Evolutionary conservation across 176 grass and related monocot species (phyloP).

Genomic region (Thinopyrum elongatum): DNA sequence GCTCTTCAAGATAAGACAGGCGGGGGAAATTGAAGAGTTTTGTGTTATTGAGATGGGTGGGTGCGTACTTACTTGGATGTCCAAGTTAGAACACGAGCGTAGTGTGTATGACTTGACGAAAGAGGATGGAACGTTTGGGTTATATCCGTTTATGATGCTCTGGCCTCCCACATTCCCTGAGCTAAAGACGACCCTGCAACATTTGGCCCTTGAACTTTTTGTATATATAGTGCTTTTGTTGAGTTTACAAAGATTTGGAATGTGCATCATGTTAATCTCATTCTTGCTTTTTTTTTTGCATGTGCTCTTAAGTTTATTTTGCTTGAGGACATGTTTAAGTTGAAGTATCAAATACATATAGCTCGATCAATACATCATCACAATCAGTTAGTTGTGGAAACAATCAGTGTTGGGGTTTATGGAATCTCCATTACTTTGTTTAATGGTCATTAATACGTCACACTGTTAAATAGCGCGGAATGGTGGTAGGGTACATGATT

Average conservation of each 20-base stretch:
- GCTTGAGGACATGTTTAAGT: too few species aligned
- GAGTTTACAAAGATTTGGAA: too few species aligned
- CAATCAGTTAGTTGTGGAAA: background rate
- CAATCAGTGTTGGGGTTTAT: background rate
- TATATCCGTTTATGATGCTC: background rate
- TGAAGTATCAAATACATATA: background rate
- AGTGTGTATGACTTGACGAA: too few species aligned
- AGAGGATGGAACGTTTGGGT: background rate
- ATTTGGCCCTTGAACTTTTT: background rate
- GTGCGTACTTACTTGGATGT: too few species aligned
- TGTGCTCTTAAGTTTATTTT: background rate
- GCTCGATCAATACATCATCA: background rate
- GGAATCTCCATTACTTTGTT: background rate
- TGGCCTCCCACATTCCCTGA: background rate
- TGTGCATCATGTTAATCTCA: too few species aligned
- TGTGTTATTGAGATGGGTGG: too few species aligned
- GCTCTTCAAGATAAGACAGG: too few species aligned
- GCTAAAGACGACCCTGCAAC: background rate
- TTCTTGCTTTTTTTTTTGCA: background rate
- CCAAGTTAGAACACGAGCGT: too few species aligned
- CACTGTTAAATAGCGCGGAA: background rate
- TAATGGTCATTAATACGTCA: background rate
- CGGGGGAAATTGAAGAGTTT: too few species aligned
- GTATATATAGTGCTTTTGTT: too few species aligned
- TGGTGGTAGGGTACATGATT: background rate